Percentiles rank a stretch among this genome's conserved stretches.
These are phyloP conservation scores for Candida labiduridarum DNA, from an alignment of 1,139 yeast genomes.

Conservation along the genomic window DNA sequence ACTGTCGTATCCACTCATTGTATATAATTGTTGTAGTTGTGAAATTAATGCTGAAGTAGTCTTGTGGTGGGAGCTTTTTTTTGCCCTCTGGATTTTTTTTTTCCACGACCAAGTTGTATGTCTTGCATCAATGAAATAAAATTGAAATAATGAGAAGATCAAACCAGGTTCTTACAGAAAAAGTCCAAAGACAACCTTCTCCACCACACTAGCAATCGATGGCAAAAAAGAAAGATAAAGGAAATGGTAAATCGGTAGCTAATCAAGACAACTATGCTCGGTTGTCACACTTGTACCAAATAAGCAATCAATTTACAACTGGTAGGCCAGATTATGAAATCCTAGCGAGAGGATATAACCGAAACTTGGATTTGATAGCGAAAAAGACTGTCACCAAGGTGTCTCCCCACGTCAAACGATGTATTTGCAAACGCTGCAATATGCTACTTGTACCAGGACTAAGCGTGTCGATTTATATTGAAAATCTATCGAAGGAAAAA, in stretches of 20 bases:
- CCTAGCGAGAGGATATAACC: conserved; percentile 52
- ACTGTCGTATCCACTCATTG: conserved; percentile 98
- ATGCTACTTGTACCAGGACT: conserved; percentile 50
- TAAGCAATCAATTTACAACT: conserved; percentile 32
- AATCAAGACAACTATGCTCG: conserved; percentile 63
- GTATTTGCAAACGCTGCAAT: conserved; percentile 61
- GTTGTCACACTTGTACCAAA: conserved; percentile 58
- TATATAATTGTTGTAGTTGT: conserved; percentile 3
- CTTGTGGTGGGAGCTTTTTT: background rate
- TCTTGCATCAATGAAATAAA: background rate
- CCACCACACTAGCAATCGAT: background rate
- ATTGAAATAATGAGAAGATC: conserved; percentile 6
- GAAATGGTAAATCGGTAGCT: conserved; percentile 35
- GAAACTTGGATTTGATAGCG: conserved; percentile 53
- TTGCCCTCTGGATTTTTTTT: conserved; percentile 4
- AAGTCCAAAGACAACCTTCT: conserved; percentile 3
- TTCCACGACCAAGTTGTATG: background rate
- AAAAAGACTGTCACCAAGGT: conserved; percentile 64
- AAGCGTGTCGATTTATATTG: conserved; percentile 33
- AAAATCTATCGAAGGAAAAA: conserved; percentile 28
- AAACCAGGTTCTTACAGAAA: background rate
- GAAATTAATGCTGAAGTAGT: background rate
- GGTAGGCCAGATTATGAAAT: conserved; percentile 22
- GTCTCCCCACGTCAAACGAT: conserved; percentile 62
- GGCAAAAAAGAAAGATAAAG: conserved; percentile 14